Evolutionary conservation across 2,329 filamentous ascomycete genomes (phyloP), one percentile per base, ranked within the genome.

Genomic region (Aaosphaeria pasadenensis): DNA sequence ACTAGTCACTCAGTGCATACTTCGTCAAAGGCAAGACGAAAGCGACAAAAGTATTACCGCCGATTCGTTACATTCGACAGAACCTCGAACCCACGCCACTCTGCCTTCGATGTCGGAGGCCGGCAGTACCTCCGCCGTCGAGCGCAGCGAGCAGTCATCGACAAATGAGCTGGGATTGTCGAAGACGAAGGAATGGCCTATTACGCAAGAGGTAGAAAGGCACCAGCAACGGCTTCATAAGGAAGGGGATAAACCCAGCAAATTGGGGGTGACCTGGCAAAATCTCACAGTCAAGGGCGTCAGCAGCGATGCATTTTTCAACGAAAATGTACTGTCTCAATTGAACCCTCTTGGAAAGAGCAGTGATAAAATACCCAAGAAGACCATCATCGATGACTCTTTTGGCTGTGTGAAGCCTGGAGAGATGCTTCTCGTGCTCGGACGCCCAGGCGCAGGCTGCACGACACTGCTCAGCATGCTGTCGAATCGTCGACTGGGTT

Each of bases 221-320:
- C 24, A 49, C n/a, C 43, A 36, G 11, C 31, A 52, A 35, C 40
- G 41, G 28, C 31, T 41, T 35, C 29, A 38, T 17, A 30, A 9
- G 11, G 41, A 49, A 17, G 31, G 38, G 11, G 30, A 35, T 7
- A 53, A 53, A 38, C 44, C 83, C 9, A 91, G 90, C 71, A 86
- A 83, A 59, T 79, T 91, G 9, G 88, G 88, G 2, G 85, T 91
- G 1, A 74, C 89, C 2, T 91, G 85, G 75, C 87, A 86, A 66
- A 78, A 87, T 56, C 73, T 91, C 43, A 89, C 81, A 0, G 87
- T 91, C 13, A 83, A 86, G 64, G 88, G 87, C n/a, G 72, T 84
- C 6, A 81, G 82, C 80, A 30, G 82, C 80, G 1, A 76, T 83
- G 1, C 81, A 79, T 1, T 85, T 85, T 56, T 91, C 3, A 90